phyloP scores from a whole-genome alignment of 306 rosid species.

The Quillaja saponaria region DNA sequence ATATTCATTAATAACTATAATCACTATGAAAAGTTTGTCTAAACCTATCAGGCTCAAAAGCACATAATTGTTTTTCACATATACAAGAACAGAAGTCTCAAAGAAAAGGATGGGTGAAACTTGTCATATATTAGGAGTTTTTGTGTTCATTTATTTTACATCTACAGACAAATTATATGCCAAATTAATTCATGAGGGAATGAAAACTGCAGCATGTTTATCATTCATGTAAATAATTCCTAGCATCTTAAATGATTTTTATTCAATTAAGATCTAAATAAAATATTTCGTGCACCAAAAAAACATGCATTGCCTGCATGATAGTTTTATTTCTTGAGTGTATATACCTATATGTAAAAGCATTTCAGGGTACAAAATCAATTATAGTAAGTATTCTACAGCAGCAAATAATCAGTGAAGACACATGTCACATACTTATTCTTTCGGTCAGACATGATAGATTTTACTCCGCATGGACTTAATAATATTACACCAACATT shows the following conservation, averaged over 20 bases:
- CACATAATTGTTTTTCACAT: not conserved
- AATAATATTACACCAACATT: no score
- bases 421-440: not conserved
- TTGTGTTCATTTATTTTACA: conserved; percentile 12
- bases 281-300: no score
- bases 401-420: conserved; percentile 13
- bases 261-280: conserved; percentile 2
- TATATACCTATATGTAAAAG: conserved; percentile 3
- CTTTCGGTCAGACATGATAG: not conserved
- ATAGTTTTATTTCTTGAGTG: conserved; percentile 2
- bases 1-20: conserved; percentile 23
- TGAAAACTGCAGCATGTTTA: conserved; percentile 4
- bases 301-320: conserved; percentile 13
- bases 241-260: conserved; percentile 16
- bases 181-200: conserved; percentile 6
- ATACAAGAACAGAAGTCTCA: not conserved
- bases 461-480: no score
- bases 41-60: no score
- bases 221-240: conserved; percentile 4
- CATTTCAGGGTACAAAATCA: conserved; percentile 13
- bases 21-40: conserved; percentile 4
- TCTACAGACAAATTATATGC: conserved; percentile 1
- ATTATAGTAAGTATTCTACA: not conserved
- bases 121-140: not conserved
- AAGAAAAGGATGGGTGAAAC: conserved; percentile 14